Percentiles rank a stretch among this genome's conserved stretches.
These are phyloP conservation scores for Inga laurina DNA, from an alignment of 306 rosid genomes.

Conservation along the genomic window DNA sequence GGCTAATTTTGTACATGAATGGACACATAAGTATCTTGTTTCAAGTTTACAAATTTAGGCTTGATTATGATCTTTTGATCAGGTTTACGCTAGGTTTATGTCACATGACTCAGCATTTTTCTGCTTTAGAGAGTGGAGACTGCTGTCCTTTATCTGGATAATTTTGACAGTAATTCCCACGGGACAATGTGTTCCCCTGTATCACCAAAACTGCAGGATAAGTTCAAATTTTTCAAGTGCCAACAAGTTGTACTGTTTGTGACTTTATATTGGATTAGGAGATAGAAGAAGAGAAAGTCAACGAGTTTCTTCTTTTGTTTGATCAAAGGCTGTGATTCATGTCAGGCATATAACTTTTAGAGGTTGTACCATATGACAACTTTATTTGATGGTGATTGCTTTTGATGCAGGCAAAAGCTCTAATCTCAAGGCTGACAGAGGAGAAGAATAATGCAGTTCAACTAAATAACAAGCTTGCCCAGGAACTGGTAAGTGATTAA, in stretches of 20 bases:
- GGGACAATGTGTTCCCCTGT: conserved; percentile 3
- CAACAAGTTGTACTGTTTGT: conserved; percentile 12
- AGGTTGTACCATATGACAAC: conserved; percentile 8
- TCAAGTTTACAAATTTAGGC: conserved; percentile 12
- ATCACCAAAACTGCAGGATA: conserved; percentile 14
- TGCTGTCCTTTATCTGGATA: conserved; percentile 12
- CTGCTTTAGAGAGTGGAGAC: conserved; percentile 16
- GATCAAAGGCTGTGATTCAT: conserved; percentile 10
- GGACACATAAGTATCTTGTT: background rate
- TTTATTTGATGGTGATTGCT: conserved; percentile 28
- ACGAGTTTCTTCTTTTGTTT: conserved; percentile 6
- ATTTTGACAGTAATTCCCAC: background rate
- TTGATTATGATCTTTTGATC: background rate
- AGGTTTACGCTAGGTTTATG: background rate
- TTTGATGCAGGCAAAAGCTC: conserved; percentile 68
- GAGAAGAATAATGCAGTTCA: conserved; percentile 72
- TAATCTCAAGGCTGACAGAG: conserved; percentile 66
- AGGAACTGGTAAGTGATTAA: conserved; percentile 76
- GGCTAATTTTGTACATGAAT: background rate
- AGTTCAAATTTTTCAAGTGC: conserved; percentile 21
- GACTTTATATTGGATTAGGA: background rate
- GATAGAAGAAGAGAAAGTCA: background rate
- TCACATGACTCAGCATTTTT: conserved; percentile 7
- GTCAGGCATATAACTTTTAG: conserved; percentile 7
- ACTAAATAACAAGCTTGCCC: conserved; percentile 73